Base-by-base conservation (phyloP, 257 asterid genomes). In the Agastache rugosa region DNA sequence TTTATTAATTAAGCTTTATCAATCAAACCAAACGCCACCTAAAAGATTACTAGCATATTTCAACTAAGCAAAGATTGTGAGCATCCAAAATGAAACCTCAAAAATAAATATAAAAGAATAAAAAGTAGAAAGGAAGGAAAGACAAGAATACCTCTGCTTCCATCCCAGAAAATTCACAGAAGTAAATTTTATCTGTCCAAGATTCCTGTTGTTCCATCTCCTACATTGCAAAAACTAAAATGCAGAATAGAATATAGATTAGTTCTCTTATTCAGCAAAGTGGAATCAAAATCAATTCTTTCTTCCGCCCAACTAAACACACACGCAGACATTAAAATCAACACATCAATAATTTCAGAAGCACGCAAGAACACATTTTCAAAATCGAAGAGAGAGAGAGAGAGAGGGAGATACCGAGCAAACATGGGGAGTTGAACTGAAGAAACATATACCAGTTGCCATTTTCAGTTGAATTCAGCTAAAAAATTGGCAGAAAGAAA, bases 141-240 rank as follows among this genome's bases (percentile, higher is more conserved):
- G 14, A 34, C 19, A 66, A 44, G 9, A 71, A 44, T 76, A 91
- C 93, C 93, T 83, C 82, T 76, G 84, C 68, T 81, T 81, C 81
- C 81, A 81, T 73, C 81, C 83, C 42, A 67, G 65, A 62, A 83
- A 61, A 77, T 72, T 65, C 77, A 81, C 11, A 5, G 84, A 80
- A 54, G 78, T 25, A 77, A 71, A 59, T 53, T 73, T 78, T 66
- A 69, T 67, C 27, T 77, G 77, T 27, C 75, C 80, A 45, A 79
- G 72, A 71, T 71, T 84, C 79, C 65, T 69, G 66, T 44, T 62
- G 78, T 71, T 79, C 83, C 83, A 75, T 75, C 79, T 75, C 78
- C 84, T 72, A 48, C 60, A 80, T 74, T 72, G 75, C 47, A 66
- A 72, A 54, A 73, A 35, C 87, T 83, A 70, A 11, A 69, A 73